Evolutionary conservation across 306 rosid genomes (phyloP), one percentile per base, ranked within the genome.

Genomic region (Quercus agrifolia): DNA sequence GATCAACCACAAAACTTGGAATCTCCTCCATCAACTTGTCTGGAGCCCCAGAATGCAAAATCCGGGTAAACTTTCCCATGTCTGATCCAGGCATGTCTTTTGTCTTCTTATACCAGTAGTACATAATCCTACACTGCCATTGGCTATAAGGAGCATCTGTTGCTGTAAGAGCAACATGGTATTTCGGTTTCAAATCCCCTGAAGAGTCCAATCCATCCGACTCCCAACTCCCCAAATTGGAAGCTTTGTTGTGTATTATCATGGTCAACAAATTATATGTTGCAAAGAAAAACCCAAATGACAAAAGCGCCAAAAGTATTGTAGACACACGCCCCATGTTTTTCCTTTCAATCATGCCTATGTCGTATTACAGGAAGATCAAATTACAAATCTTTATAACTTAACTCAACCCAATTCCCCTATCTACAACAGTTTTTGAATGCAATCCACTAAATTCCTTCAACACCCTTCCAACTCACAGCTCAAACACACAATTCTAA

Each of bases 51-150:
- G 98, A 90, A 86, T 94, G 97, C 87, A 94, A 70, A 70, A 94
- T 80, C 1, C 98, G 80, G 2, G 98, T 94, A 78, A 94, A 90
- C 72, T 81, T 88, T 64, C 98, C 98, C 97, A 94, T 92, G 56
- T 86, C 92, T 70, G 98, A 94, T 79, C 96, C 96, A 79, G 93
- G 93, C 92, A 88, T 62, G 20, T 87, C 94, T 86, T 86, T 92
- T 81, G 89, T 61, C 83, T 86, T 92, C 84, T 90, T 88, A 79
- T 94, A 94, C 98, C 97, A 94, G 71, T 92, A 92, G 74, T 92
- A 94, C 98, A 92, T 92, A 35, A 94, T 92, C 87, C 98, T 82
- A 75, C 94, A 92, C 85, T 94, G 97, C 97, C 98, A 94, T 82
- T 94, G 98, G 82, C 96, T 90, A 27, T 94, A 92, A 81, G 92